Evolutionary conservation across 1,139 yeast genomes (phyloP).

Genomic region (Blastobotrys indianensis): DNA sequence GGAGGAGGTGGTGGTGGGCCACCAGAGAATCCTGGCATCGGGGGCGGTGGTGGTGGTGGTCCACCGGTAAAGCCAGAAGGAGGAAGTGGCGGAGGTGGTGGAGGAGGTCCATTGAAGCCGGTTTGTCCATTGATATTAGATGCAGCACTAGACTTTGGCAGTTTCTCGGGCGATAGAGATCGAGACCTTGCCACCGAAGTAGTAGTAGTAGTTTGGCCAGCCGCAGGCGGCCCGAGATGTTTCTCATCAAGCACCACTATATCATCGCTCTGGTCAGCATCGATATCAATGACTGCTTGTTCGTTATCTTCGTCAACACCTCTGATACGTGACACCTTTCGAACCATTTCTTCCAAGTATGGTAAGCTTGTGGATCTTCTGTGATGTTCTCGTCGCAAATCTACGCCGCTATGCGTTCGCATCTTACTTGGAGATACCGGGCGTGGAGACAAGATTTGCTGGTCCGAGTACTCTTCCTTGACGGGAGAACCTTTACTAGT

Average conservation of each 20-base stretch:
- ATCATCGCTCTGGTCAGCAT: constrained; percentile 6
- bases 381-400: neutral
- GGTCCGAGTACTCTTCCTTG: too few species aligned
- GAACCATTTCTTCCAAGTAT: constrained; percentile 14
- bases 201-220: too few species aligned
- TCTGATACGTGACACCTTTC: constrained; percentile 11
- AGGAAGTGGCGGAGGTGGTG: constrained; percentile 32
- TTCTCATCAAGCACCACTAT: constrained; percentile 1
- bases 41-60: constrained; percentile 35
- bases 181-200: too few species aligned
- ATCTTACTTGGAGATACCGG: too few species aligned
- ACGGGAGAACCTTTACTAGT: neutral
- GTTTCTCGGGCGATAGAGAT: too few species aligned
- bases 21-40: constrained; percentile 25
- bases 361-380: constrained; percentile 8
- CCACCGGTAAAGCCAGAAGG: constrained; percentile 17
- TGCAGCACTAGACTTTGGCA: too few species aligned
- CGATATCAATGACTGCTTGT: constrained; percentile 2
- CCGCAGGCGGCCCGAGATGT: neutral
- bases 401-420: too few species aligned
- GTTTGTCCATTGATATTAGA: too few species aligned
- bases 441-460: too few species aligned
- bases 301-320: constrained; percentile 2
- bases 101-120: constrained; percentile 24
- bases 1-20: constrained; percentile 27